Evolutionary conservation across 768 basidiomycete species (phyloP).

Genomic region (Dentipellis fragilis): DNA sequence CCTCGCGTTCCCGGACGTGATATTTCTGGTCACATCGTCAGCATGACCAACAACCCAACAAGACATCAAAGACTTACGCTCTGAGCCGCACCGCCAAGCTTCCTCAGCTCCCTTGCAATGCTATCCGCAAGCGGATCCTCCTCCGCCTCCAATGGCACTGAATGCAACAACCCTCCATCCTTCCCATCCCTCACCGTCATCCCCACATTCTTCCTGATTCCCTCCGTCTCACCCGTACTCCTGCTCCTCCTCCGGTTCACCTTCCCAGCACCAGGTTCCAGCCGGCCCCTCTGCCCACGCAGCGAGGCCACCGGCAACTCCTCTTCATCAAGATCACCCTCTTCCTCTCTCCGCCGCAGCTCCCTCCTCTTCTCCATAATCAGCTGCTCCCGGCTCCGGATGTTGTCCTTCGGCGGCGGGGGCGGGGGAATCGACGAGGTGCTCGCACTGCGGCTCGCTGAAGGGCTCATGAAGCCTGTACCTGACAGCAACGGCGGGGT

Average conservation of each 20-base stretch:
- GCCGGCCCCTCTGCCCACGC: conserved; percentile 17
- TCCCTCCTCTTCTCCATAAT: conserved; percentile 64
- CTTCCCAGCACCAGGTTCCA: conserved; percentile 16
- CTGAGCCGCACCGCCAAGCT: conserved; percentile 36
- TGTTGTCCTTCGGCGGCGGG: conserved; percentile 56
- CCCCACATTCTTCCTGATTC: conserved; percentile 13
- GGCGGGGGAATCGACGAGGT: conserved; percentile 33
- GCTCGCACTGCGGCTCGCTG: conserved; percentile 31
- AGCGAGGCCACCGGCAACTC: conserved; percentile 24
- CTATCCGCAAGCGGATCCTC: conserved; percentile 54
- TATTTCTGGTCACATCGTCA: conserved; percentile 47
- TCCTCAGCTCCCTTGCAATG: conserved; percentile 65
- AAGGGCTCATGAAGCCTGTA: conserved; percentile 11
- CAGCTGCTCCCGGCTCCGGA: conserved; percentile 51
- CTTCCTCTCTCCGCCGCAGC: conserved; percentile 44
- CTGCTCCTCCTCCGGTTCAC: conserved; percentile 60
- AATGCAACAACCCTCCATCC: conserved; percentile 27
- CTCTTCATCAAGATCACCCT: conserved; percentile 19
- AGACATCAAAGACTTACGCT: conserved; percentile 24
- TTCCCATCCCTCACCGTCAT: conserved; percentile 11
- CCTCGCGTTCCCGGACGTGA: conserved; percentile 66
- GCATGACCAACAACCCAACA: conserved; percentile 1
- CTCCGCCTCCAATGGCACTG: conserved; percentile 28
- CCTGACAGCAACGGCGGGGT: conserved; percentile 12
- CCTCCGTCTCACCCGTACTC: conserved; percentile 67